Conservation (phyloP, 441 rosid genomes). For the Croton setiger region DNA sequence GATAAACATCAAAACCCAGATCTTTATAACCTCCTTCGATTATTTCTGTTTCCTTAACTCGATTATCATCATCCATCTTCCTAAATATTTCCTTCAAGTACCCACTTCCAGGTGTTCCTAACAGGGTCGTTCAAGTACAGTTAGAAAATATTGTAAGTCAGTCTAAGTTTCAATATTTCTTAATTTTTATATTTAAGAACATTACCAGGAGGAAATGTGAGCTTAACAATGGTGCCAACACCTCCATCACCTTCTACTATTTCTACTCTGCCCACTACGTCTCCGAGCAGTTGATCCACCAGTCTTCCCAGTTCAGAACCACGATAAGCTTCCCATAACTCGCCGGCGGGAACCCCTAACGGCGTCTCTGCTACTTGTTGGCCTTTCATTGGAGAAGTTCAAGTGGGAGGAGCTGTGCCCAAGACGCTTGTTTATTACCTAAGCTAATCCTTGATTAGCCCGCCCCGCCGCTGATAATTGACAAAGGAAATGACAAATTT, state of each 20-base stretch:
- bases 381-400: too few species aligned
- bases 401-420: too few species aligned
- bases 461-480: too few species aligned
- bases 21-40: constrained; percentile 33
- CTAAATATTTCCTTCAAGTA: constrained; percentile 32
- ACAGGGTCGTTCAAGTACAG: background rate
- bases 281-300: constrained; percentile 19
- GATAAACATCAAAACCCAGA: constrained; percentile 20
- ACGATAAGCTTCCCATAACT: constrained; percentile 32
- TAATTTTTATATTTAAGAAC: too few species aligned
- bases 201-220: constrained; percentile 38
- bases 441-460: too few species aligned
- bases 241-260: constrained; percentile 46
- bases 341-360: constrained; percentile 23
- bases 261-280: constrained; percentile 28
- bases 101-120: constrained; percentile 26
- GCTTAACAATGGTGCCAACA: constrained; percentile 35
- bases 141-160: too few species aligned
- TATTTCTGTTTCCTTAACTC: constrained; percentile 38
- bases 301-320: constrained; percentile 29
- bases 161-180: too few species aligned
- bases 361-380: constrained; percentile 16
- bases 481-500: too few species aligned
- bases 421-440: too few species aligned
- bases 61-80: constrained; percentile 34